Evolutionary conservation across 768 basidiomycete species (phyloP).

Genomic region (Lactarius hatsudake): DNA sequence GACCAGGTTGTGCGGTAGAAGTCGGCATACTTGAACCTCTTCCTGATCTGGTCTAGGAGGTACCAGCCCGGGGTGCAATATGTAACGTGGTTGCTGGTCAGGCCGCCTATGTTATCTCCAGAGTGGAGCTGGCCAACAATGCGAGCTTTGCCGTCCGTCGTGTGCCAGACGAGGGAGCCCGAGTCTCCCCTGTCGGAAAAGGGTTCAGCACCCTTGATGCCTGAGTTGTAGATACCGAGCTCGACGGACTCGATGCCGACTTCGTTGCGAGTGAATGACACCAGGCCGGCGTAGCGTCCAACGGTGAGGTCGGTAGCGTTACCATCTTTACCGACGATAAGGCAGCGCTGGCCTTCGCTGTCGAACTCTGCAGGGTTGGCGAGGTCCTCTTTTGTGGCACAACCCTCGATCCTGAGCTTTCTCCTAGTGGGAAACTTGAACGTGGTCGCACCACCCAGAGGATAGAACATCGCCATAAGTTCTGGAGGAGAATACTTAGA

Average conservation of each 20-base stretch:
- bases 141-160: background rate
- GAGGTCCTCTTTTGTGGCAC: background rate
- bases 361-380: background rate
- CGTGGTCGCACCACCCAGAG: background rate
- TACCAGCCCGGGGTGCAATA: slow-evolving; percentile 8
- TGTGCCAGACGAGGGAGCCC: slow-evolving; percentile 1
- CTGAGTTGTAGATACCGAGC: slow-evolving; percentile 3
- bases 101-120: background rate
- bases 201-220: background rate
- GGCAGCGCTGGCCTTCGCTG: slow-evolving; percentile 6
- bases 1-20: slow-evolving; percentile 7
- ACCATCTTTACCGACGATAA: slow-evolving; percentile 2
- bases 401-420: too few relatives aligned
- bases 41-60: slow-evolving; percentile 2
- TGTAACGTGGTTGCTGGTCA: slow-evolving; percentile 1
- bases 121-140: slow-evolving; percentile 8
- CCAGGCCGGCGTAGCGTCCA: slow-evolving; percentile 3
- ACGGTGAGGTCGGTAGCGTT: background rate
- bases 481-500: background rate
- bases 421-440: too few relatives aligned
- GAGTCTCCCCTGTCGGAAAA: slow-evolving; percentile 1
- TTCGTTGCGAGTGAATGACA: background rate
- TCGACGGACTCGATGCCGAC: background rate
- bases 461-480: background rate
- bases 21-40: background rate